phyloP scores from a whole-genome alignment of 2,329 filamentous ascomycete genomes.

The Sporothrix brasiliensis region DNA sequence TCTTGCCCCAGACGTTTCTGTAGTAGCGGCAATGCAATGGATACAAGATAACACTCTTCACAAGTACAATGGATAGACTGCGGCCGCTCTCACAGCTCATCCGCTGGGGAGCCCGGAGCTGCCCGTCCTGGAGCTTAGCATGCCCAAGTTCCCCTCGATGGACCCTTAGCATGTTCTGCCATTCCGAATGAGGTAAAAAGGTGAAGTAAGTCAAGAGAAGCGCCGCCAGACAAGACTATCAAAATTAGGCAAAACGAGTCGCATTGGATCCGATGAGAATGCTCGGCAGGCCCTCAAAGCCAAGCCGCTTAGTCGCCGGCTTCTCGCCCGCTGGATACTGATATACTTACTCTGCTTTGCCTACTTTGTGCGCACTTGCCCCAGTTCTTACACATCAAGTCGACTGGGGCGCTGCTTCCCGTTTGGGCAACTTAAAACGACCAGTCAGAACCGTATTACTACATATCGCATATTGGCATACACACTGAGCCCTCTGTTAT shows the following conservation, averaged over 20 bases:
- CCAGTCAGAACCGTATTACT: not conserved
- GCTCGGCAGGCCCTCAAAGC: not conserved
- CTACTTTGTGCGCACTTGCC: constrained; percentile 7
- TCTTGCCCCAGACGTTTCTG: not conserved
- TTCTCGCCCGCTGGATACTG: not conserved
- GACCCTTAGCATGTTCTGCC: not conserved
- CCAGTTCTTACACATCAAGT: not conserved
- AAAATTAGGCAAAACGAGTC: not conserved
- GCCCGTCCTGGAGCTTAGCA: not conserved
- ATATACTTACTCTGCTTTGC: constrained; percentile 1
- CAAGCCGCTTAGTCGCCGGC: constrained; percentile 14
- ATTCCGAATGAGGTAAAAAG: not conserved
- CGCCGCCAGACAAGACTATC: not conserved
- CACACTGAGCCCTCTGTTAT: not conserved
- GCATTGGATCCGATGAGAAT: not conserved
- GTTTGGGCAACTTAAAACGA: constrained; percentile 21
- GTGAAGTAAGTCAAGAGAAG: not conserved
- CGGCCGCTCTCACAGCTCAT: not conserved
- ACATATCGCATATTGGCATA: not conserved
- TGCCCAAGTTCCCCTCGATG: not conserved
- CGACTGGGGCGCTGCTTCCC: not conserved
- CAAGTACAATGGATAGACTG: not conserved
- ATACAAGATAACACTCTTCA: not conserved
- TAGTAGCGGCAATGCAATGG: not conserved
- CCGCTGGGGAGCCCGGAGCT: constrained; percentile 1